These are phyloP conservation scores for Bacidia gigantensis DNA, from an alignment of 495 filamentous ascomycete species.

Conservation along the genomic window DNA sequence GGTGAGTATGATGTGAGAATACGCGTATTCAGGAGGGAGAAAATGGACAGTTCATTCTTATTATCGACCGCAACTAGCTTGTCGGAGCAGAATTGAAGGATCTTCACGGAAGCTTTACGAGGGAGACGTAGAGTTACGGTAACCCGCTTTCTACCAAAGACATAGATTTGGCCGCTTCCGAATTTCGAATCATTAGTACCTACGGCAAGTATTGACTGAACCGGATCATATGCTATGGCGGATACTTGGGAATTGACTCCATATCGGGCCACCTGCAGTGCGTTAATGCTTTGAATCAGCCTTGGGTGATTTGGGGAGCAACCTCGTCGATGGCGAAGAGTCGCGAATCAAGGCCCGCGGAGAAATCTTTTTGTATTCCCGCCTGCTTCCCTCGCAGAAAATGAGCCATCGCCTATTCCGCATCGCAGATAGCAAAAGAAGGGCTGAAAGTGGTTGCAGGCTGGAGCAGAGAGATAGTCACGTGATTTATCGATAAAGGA, in stretches of 20 bases:
- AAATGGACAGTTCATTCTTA: slow-evolving; percentile 70
- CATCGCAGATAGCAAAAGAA: neutral
- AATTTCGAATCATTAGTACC: slow-evolving; percentile 73
- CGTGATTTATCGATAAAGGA: neutral
- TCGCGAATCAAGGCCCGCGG: slow-evolving; percentile 57
- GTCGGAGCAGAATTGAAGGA: slow-evolving; percentile 62
- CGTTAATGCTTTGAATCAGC: slow-evolving; percentile 1
- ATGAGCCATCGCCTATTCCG: slow-evolving; percentile 46
- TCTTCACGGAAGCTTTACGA: slow-evolving; percentile 52
- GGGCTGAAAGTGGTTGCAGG: no score
- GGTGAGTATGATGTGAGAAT: slow-evolving; percentile 52
- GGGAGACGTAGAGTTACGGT: slow-evolving; percentile 51
- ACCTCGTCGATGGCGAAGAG: slow-evolving; percentile 74
- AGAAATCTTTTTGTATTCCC: slow-evolving; percentile 82
- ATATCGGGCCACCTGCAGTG: slow-evolving; percentile 56
- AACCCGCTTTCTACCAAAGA: slow-evolving; percentile 78
- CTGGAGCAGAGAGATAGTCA: no score
- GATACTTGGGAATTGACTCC: slow-evolving; percentile 81
- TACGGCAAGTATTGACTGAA: slow-evolving; percentile 87
- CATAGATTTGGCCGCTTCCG: slow-evolving; percentile 69
- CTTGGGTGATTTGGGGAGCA: slow-evolving; percentile 16
- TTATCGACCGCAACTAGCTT: slow-evolving; percentile 72
- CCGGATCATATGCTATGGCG: slow-evolving; percentile 74
- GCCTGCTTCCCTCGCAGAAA: slow-evolving; percentile 87
- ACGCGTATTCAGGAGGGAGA: slow-evolving; percentile 51